Base-by-base conservation (phyloP, 345 rosid genomes). In the Citrus medica region DNA sequence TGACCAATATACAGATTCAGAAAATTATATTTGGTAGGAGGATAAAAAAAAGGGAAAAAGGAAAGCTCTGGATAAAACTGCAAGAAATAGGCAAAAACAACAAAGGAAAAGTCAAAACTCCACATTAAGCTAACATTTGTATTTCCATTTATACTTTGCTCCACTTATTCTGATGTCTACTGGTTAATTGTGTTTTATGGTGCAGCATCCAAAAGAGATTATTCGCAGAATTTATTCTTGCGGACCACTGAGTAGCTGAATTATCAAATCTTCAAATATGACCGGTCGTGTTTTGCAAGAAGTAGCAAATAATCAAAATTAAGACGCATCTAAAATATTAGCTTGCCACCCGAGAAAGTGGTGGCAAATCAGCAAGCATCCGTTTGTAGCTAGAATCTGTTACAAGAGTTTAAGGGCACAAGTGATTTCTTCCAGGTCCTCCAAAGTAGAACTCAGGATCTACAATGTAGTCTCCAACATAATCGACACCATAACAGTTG, bases 381-480 rank as follows among this genome's bases (percentile, higher is more conserved):
- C 17, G 1, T 46, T 35, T 69, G 1, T 63, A 48, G 33, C 66
- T 61, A 38, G 35, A 58, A 30, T n/a, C 4, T n/a, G 21, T 5
- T 68, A 3, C 38, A n/a, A 37, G 35, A 25, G 22, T 58, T 84
- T 59, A 90, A 66, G 91, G 89, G 83, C 93, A 90, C 63, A 67
- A 4, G 4, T 21, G 33, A 76, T 80, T 84, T 73, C 65, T 79
- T 35, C 89, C 89, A 1, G 89, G 93, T 2, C 93, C 88, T 48
- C 91, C 93, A 27, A 83, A 89, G 78, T 24, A 89, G 38, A 82
- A 87, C 2, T 38, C 13, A 0, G 92, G 88, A 65, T 89, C 89
- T 0, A 56, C 33, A 21, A 3, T 72, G 10, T 68, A 35, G 37
- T 80, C 53, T 0, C 40, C 75, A 32, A 83, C 38, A 71, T 87